phyloP scores from a whole-genome alignment of 1,284 basidiomycete species.

The Ceratobasidium sp. region DNA sequence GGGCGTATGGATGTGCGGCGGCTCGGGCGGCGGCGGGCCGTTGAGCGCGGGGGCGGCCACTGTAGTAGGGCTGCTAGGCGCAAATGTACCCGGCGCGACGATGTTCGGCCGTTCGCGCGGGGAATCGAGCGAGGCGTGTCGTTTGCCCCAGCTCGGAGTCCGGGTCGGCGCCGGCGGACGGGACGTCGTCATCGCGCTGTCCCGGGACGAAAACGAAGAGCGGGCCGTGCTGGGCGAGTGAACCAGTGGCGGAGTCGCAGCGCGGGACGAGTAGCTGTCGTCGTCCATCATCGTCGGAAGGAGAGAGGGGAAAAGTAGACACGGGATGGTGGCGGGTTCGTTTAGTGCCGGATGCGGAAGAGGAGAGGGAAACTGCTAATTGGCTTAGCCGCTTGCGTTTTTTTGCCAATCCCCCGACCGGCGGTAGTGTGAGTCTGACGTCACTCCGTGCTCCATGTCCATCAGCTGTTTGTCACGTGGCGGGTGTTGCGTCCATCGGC shows the following conservation, averaged over 20 bases:
- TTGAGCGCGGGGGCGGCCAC: not conserved
- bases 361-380: too few species aligned
- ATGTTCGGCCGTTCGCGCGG: not conserved
- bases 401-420: too few species aligned
- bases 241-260: slow-evolving; percentile 25
- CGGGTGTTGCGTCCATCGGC: too few species aligned
- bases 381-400: too few species aligned
- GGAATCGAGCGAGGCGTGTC: slow-evolving; percentile 14
- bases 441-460: too few species aligned
- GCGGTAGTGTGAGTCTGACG: too few species aligned
- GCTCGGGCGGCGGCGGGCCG: slow-evolving; percentile 27
- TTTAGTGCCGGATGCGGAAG: too few species aligned
- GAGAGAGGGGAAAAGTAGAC: not conserved
- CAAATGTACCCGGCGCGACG: not conserved
- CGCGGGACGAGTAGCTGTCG: not conserved
- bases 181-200: too few species aligned
- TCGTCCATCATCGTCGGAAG: not conserved
- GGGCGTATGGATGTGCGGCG: slow-evolving; percentile 26
- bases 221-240: slow-evolving; percentile 33
- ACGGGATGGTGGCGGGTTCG: too few species aligned
- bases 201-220: slow-evolving; percentile 29
- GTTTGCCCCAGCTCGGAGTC: slow-evolving; percentile 1
- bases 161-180: not conserved
- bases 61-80: not conserved
- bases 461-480: too few species aligned